These are phyloP conservation scores for Populus tomentosa DNA, from an alignment of 441 rosid genomes.

Conservation along the genomic window DNA sequence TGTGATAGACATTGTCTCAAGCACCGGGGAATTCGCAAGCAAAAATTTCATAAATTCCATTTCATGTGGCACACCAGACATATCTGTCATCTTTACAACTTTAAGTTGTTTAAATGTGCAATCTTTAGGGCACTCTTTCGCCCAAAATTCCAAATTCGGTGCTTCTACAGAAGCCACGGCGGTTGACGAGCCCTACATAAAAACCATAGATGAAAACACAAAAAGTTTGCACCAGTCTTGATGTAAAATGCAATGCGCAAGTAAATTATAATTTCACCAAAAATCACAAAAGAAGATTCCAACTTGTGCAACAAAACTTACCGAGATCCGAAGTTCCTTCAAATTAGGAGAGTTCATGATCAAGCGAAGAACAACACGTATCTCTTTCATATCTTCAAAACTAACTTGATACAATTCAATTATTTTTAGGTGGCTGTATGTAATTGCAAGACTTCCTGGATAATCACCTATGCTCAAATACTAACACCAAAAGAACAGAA, in stretches of 20 bases:
- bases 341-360: conserved; percentile 78
- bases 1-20: conserved; percentile 55
- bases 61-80: conserved; percentile 66
- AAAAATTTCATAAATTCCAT: conserved; percentile 74
- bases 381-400: conserved; percentile 82
- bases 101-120: conserved; percentile 50
- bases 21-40: conserved; percentile 60
- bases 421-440: conserved; percentile 49
- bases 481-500: conserved; percentile 27
- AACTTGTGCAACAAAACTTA: conserved; percentile 28
- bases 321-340: conserved; percentile 71
- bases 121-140: conserved; percentile 41
- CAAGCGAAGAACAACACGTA: conserved; percentile 77
- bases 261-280: background rate
- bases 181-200: conserved; percentile 55
- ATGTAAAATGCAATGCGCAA: background rate
- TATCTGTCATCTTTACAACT: conserved; percentile 62
- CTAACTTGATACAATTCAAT: conserved; percentile 85
- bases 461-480: conserved; percentile 88
- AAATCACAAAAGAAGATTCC: conserved; percentile 9
- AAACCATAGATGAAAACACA: conserved; percentile 4
- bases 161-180: conserved; percentile 46
- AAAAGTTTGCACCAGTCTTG: background rate
- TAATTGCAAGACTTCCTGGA: conserved; percentile 52
- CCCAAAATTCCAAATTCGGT: conserved; percentile 56